These are phyloP conservation scores for Kwoniella bestiolae DNA, from an alignment of 768 basidiomycete genomes.

Conservation along the genomic window DNA sequence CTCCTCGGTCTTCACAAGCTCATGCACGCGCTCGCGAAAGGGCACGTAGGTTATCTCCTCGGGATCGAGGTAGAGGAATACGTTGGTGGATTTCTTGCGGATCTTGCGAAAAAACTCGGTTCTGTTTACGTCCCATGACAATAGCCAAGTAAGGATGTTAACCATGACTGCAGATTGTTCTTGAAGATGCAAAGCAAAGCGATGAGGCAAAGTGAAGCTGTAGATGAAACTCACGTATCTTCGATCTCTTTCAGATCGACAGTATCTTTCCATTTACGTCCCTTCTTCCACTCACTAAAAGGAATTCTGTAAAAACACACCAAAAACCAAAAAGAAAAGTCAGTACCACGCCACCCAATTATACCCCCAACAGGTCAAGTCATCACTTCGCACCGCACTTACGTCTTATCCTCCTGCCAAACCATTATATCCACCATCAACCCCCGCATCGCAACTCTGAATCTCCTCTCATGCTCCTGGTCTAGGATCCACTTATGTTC, in stretches of 20 bases:
- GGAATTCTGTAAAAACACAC: too few species aligned
- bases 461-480: slow-evolving; percentile 20
- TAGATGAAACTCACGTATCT: slow-evolving; percentile 13
- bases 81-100: slow-evolving; percentile 12
- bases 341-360: not conserved
- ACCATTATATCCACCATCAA: slow-evolving; percentile 8
- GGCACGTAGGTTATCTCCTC: not conserved
- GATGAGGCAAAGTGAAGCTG: not conserved
- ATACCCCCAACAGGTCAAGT: too few species aligned
- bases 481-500: slow-evolving; percentile 18
- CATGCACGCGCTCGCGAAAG: not conserved
- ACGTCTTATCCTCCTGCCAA: slow-evolving; percentile 21
- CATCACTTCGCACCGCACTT: slow-evolving; percentile 1
- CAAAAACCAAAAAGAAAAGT: not conserved
- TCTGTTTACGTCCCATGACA: too few species aligned
- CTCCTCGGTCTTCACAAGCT: slow-evolving; percentile 6
- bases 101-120: slow-evolving; percentile 14
- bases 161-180: too few species aligned
- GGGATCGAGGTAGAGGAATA: slow-evolving; percentile 6
- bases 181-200: not conserved
- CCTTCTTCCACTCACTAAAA: not conserved
- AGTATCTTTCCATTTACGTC: slow-evolving; percentile 3
- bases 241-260: slow-evolving; percentile 4
- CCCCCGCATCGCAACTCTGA: slow-evolving; percentile 7
- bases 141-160: too few species aligned